phyloP scores from a whole-genome alignment of 768 basidiomycete genomes.

The Lanmaoa pseudosensibilis region DNA sequence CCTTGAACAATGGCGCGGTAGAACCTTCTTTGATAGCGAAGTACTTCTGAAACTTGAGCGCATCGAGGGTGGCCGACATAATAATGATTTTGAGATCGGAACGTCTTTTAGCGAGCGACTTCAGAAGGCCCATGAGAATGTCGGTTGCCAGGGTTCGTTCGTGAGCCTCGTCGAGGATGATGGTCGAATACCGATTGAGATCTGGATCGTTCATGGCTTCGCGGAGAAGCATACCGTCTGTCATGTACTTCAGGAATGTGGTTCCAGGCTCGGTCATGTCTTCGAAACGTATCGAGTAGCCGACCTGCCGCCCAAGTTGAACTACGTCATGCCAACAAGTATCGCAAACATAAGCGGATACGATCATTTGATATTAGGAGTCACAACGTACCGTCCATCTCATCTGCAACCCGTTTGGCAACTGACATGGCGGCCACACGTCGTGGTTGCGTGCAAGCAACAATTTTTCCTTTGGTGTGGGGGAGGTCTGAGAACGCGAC shows the following conservation, averaged over 20 bases:
- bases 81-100: conserved; percentile 93
- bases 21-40: conserved; percentile 52
- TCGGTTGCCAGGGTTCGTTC: conserved; percentile 97
- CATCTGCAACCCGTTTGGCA: conserved; percentile 97
- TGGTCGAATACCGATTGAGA: conserved; percentile 91
- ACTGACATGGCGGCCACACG: conserved; percentile 98
- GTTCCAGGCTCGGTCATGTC: conserved; percentile 77
- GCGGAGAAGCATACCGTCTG: conserved; percentile 96
- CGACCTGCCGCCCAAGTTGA: conserved; percentile 89
- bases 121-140: conserved; percentile 96
- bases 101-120: conserved; percentile 76
- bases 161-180: conserved; percentile 98
- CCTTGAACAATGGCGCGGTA: conserved; percentile 80
- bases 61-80: conserved; percentile 98
- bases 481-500: conserved; percentile 92
- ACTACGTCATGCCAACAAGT: conserved; percentile 47
- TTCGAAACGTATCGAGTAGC: conserved; percentile 98
- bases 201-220: conserved; percentile 97
- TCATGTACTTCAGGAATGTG: conserved; percentile 99
- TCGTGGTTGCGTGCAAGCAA: conserved; percentile 96
- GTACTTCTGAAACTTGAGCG: conserved; percentile 95
- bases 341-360: conserved; percentile 8
- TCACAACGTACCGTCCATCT: conserved; percentile 85
- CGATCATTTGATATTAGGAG: background rate
- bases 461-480: conserved; percentile 83